Base-by-base conservation (phyloP, 495 filamentous ascomycete genomes). In the Aspergillus nanangensis region DNA sequence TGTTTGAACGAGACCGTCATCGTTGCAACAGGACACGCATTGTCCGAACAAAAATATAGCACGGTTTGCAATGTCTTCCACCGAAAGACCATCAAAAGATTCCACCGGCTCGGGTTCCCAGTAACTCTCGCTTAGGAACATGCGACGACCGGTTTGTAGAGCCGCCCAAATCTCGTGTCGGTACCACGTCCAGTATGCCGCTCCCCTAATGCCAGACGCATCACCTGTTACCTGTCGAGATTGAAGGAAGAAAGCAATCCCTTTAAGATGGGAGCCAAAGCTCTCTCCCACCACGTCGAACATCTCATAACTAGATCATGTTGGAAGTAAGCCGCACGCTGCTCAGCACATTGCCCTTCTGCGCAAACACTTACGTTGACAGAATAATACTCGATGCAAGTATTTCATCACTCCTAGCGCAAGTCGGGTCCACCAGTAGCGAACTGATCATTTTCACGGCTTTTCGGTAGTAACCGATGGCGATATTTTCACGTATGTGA, bases 181-280 rank as follows among this genome's bases (percentile, higher is more conserved):
- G 17, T 46, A 46, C 44, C 44, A 46, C 7, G 44, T 46, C 44
- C 44, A 46, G 8, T 46, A 46, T 2, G 44, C 29, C 10, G 44
- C 34, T 21, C 44, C 44, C 5, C 35, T 14, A 10, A 46, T 46
- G 0, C 44, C 44, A 0, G 33, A 11, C 20, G 23, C 44, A 20
- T 46, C 44, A 8, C 44, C 44, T 1, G 11, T 24, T 2, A 46
- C 29, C 13, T 35, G 18, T 2, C 31, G 44, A 5, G 44, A 46
- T 9, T 20, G 44, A 5, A 46, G 23, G 3, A 46, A 24, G 13
- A 14, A 25, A 0, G 44, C 44, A 8, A 46, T 20, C 5, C 44
- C 44, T 29, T 38, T 46, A 0, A 47, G 14, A 13, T 47, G 45
- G 3, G 45, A 41, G 37, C 45, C 45, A 19, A 47, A 47, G 25